These are phyloP conservation scores for Nasturtium officinale DNA, from an alignment of 345 rosid genomes.

Conservation along the genomic window DNA sequence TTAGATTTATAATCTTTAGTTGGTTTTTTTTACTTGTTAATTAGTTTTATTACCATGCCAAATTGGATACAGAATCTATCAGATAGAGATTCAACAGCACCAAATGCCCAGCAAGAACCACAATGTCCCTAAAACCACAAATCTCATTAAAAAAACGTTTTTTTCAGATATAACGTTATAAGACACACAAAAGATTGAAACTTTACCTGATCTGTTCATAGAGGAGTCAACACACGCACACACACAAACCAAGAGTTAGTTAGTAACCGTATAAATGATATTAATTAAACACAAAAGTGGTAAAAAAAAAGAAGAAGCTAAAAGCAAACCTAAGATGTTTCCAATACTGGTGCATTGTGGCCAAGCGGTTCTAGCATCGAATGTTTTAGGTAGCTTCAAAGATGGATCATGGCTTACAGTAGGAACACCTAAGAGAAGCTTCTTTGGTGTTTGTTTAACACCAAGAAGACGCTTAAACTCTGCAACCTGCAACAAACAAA, in stretches of 20 bases:
- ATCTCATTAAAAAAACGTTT: neutral
- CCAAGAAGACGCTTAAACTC: constrained; percentile 86
- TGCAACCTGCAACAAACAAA: constrained; percentile 55
- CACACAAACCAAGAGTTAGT: constrained; percentile 38
- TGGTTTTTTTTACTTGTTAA: neutral
- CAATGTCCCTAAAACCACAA: constrained; percentile 80
- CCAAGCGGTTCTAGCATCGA: constrained; percentile 92
- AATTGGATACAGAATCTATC: constrained; percentile 95
- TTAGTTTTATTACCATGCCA: constrained; percentile 51
- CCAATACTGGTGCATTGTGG: constrained; percentile 76
- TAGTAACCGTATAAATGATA: constrained; percentile 35
- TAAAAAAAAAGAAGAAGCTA: neutral
- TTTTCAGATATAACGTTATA: neutral
- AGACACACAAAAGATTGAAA: constrained; percentile 13
- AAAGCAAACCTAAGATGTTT: constrained; percentile 74
- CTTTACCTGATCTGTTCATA: constrained; percentile 76
- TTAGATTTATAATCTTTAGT: neutral
- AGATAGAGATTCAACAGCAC: constrained; percentile 91
- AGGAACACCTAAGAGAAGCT: constrained; percentile 64
- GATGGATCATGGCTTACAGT: constrained; percentile 63
- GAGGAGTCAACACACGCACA: constrained; percentile 17
- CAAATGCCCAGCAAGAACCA: constrained; percentile 99
- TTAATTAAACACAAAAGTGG: neutral
- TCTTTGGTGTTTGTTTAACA: constrained; percentile 65
- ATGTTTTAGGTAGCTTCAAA: constrained; percentile 61